Evolutionary conservation across 768 basidiomycete species (phyloP).

Genomic region (Boletus edulis): DNA sequence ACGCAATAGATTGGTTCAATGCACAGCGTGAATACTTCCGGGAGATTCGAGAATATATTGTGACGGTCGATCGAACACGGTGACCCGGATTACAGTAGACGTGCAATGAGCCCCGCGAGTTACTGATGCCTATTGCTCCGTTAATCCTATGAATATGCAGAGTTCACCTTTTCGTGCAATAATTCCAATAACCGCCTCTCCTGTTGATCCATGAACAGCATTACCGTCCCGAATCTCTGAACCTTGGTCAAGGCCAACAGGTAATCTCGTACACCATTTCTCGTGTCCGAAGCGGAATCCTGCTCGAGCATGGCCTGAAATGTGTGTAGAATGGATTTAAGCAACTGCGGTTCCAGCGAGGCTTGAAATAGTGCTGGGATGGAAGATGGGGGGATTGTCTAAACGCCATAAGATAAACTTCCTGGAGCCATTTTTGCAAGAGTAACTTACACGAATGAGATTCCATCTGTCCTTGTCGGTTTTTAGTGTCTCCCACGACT

Average conservation of each 20-base stretch:
- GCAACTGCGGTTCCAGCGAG: slow-evolving; percentile 64
- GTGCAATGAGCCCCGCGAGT: background rate
- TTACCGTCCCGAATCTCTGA: slow-evolving; percentile 60
- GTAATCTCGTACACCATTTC: slow-evolving; percentile 41
- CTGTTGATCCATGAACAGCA: slow-evolving; percentile 54
- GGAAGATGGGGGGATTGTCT: slow-evolving; percentile 55
- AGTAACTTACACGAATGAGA: slow-evolving; percentile 53
- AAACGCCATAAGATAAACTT: background rate
- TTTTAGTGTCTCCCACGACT: slow-evolving; percentile 49
- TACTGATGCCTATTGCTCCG: background rate
- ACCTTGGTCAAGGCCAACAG: slow-evolving; percentile 53
- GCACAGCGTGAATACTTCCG: too few species aligned
- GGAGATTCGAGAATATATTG: too few species aligned
- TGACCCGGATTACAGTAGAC: too few species aligned
- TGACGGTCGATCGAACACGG: too few species aligned
- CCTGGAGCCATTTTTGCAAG: background rate
- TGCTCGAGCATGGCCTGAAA: slow-evolving; percentile 38
- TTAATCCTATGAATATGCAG: background rate
- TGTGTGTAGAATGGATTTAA: slow-evolving; percentile 55
- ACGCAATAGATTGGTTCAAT: too few species aligned
- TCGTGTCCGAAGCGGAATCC: slow-evolving; percentile 7
- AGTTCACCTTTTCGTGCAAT: slow-evolving; percentile 40
- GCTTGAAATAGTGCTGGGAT: slow-evolving; percentile 65
- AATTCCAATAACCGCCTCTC: slow-evolving; percentile 51
- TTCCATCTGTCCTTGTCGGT: slow-evolving; percentile 51